A percentile compares a stretch with the other conserved stretches of the same genome.
phyloP scores from a whole-genome alignment of 2,329 filamentous ascomycete genomes.

The Fusarium goolgardi region DNA sequence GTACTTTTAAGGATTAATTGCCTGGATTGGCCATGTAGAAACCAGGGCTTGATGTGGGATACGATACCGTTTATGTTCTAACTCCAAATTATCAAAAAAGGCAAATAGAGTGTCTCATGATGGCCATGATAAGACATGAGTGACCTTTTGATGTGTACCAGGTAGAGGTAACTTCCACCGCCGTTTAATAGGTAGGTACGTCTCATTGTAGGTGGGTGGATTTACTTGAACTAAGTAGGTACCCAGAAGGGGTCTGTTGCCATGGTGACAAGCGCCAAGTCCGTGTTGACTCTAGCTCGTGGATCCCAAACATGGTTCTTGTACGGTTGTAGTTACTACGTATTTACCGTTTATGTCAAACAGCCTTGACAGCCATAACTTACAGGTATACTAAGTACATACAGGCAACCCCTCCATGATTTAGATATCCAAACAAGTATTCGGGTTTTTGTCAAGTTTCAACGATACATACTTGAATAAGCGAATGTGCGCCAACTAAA shows the following conservation, averaged over 20 bases:
- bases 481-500: conserved; percentile 17
- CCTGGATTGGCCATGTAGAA: neutral
- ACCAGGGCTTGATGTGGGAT: neutral
- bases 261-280: conserved; percentile 34
- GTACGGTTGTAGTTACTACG: conserved; percentile 33
- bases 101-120: conserved; percentile 22
- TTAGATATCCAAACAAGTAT: conserved; percentile 13
- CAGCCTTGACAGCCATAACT: conserved; percentile 32
- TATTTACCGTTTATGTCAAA: conserved; percentile 39
- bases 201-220: neutral
- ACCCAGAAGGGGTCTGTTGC: conserved; percentile 33
- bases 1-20: conserved; percentile 1
- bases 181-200: neutral
- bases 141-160: neutral
- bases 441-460: conserved; percentile 22
- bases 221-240: neutral
- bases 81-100: neutral
- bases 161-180: conserved; percentile 1
- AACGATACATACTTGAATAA: conserved; percentile 3
- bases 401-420: conserved; percentile 43
- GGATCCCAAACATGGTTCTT: conserved; percentile 27
- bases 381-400: conserved; percentile 11
- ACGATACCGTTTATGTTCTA: conserved; percentile 12
- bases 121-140: conserved; percentile 12
- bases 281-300: conserved; percentile 36